Evolutionary conservation across 2,329 filamentous ascomycete species (phyloP).

Genomic region (Drechslera avenae): DNA sequence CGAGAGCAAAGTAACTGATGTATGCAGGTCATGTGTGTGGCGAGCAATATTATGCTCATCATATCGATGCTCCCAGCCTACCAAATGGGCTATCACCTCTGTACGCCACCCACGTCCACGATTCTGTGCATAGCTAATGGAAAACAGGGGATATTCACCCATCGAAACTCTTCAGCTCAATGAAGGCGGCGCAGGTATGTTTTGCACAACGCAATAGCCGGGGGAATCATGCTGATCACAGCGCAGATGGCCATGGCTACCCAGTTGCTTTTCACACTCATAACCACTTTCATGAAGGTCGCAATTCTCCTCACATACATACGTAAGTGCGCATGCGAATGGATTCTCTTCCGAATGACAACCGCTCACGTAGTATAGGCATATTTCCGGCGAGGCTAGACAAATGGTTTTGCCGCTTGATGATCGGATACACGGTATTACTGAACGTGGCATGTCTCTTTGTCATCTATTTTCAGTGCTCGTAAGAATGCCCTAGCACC

Average conservation of each 20-base stretch:
- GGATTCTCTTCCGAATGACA: accelerated
- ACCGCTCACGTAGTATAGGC: conserved; percentile 3
- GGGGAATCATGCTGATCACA: background rate
- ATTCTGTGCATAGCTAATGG: background rate
- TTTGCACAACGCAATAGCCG: too few species aligned
- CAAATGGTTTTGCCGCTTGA: conserved; percentile 36
- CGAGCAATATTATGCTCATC: conserved; percentile 34
- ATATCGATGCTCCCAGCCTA: conserved; percentile 30
- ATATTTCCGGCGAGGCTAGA: conserved; percentile 37
- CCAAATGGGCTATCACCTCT: conserved; percentile 39
- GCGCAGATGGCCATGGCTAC: conserved; percentile 30
- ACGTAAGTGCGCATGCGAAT: conserved; percentile 11
- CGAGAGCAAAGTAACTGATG: background rate
- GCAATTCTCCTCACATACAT: conserved; percentile 32
- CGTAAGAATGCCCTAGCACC: conserved; percentile 17
- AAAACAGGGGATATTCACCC: conserved; percentile 28
- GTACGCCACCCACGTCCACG: conserved; percentile 12
- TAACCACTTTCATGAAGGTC: conserved; percentile 35
- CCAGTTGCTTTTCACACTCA: conserved; percentile 31
- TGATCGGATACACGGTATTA: conserved; percentile 29
- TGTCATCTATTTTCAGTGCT: conserved; percentile 37
- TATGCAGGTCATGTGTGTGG: conserved; percentile 23
- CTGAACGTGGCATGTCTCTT: conserved; percentile 31
- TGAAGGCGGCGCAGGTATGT: conserved; percentile 28
- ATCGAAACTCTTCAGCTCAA: conserved; percentile 15